A percentile compares a stretch with the other conserved stretches of the same genome.
phyloP scores from a whole-genome alignment of 805 yeast species.

The Schizosaccharomyces octosporus region DNA sequence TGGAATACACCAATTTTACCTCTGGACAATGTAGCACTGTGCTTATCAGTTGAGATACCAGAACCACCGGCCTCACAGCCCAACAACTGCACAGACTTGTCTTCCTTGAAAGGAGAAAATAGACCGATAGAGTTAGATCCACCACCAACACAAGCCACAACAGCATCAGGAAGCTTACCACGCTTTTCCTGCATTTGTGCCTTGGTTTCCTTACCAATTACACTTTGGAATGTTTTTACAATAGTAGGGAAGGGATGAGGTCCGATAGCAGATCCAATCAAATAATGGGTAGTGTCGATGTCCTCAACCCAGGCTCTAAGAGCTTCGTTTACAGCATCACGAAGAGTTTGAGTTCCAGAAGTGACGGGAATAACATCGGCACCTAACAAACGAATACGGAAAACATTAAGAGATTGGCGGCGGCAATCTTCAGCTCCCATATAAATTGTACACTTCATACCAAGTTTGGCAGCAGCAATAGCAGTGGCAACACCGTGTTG shows the following conservation, averaged over 20 bases:
- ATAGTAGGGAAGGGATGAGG: constrained; percentile 97
- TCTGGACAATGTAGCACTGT: constrained; percentile 84
- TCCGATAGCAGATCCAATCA: constrained; percentile 95
- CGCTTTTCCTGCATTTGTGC: constrained; percentile 63
- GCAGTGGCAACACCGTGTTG: constrained; percentile 30
- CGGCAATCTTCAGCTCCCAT: constrained; percentile 99
- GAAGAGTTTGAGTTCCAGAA: constrained; percentile 81
- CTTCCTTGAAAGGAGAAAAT: constrained; percentile 81
- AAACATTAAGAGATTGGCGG: constrained; percentile 93
- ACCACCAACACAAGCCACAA: constrained; percentile 98
- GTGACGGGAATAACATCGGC: constrained; percentile 85
- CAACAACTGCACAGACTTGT: constrained; percentile 45
- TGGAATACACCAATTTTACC: constrained; percentile 96
- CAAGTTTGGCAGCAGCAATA: constrained; percentile 34
- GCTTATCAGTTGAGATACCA: constrained; percentile 62
- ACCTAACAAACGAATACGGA: constrained; percentile 89
- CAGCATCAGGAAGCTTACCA: constrained; percentile 73
- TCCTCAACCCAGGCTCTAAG: constrained; percentile 87
- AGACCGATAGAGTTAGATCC: constrained; percentile 93
- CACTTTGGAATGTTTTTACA: constrained; percentile 94
- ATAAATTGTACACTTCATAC: constrained; percentile 74
- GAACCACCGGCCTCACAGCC: constrained; percentile 99
- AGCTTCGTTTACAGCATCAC: constrained; percentile 97
- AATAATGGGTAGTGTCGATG: constrained; percentile 66
- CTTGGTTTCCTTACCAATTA: constrained; percentile 85